Percentiles rank a stretch among this genome's conserved stretches.
Evolutionary conservation across 1,284 basidiomycete species (phyloP).

Genomic region (Apiotrichum porosum): DNA sequence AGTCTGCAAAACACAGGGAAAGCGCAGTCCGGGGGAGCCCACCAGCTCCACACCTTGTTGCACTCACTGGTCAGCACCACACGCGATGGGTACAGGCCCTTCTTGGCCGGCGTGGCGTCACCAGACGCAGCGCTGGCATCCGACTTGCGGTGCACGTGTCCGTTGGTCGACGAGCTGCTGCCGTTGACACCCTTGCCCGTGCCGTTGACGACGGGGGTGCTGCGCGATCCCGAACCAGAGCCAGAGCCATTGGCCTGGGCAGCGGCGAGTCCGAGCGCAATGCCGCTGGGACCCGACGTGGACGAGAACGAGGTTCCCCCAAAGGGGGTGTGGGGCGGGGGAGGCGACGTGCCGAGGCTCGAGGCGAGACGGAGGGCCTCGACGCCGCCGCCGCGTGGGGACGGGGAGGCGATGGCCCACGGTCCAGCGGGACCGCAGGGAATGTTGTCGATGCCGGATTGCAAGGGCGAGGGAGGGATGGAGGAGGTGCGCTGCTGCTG

Average conservation of each 20-base stretch:
- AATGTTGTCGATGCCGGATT: conserved; percentile 12
- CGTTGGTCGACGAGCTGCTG: neutral
- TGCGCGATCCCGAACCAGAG: no score
- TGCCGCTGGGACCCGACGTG: neutral
- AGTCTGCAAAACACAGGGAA: no score
- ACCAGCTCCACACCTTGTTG: no score
- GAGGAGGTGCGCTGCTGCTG: no score
- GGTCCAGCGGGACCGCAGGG: conserved; percentile 12
- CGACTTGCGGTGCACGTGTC: neutral
- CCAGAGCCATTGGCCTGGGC: conserved; percentile 15
- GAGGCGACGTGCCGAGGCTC: conserved; percentile 2
- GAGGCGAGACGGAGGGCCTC: conserved; percentile 11
- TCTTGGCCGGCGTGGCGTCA: conserved; percentile 10
- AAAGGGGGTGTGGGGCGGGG: neutral
- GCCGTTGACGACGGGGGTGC: conserved; percentile 15
- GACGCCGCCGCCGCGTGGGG: conserved; percentile 7
- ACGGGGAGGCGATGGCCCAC: neutral
- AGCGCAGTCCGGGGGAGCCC: no score
- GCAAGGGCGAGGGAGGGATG: conserved; percentile 2
- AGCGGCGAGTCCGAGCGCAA: conserved; percentile 17
- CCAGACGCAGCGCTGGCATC: neutral
- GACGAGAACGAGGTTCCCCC: conserved; percentile 2
- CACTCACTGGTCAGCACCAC: conserved; percentile 39
- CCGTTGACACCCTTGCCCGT: neutral
- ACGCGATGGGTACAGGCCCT: conserved; percentile 34